A percentile compares a stretch with the other conserved stretches of the same genome.
Conservation (phyloP, 2,329 filamentous ascomycete species). For the Arthrobotrys conoides region DNA sequence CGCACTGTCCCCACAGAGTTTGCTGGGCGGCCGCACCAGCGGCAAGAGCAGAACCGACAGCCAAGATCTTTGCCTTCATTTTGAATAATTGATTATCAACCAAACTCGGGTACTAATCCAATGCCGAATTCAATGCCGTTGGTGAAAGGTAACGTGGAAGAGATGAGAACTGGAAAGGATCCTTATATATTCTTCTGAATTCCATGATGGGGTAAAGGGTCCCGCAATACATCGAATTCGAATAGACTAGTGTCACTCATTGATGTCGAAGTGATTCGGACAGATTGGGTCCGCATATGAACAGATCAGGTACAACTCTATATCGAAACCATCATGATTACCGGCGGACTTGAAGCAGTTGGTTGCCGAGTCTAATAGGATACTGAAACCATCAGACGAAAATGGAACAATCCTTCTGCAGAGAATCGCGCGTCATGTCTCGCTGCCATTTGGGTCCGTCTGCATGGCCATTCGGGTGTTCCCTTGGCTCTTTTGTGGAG, state of each 20-base stretch:
- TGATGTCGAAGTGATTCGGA: conserved; percentile 24
- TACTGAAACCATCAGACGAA: conserved; percentile 23
- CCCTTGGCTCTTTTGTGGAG: conserved; percentile 39
- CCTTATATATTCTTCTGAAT: conserved; percentile 34
- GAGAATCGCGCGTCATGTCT: neutral
- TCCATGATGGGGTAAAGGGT: neutral
- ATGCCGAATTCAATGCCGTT: too few species aligned
- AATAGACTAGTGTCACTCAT: neutral
- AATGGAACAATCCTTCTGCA: conserved; percentile 10
- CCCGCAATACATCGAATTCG: neutral
- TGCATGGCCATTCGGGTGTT: conserved; percentile 27
- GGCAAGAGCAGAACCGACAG: conserved; percentile 48
- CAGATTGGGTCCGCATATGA: conserved; percentile 50
- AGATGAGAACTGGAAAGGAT: neutral
- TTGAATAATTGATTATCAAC: conserved; percentile 19
- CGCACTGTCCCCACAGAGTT: conserved; percentile 60
- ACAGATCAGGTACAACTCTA: conserved; percentile 1
- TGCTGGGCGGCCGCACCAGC: conserved; percentile 57
- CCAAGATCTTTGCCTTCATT: conserved; percentile 57
- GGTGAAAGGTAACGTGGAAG: conserved; percentile 9
- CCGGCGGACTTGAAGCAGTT: conserved; percentile 34
- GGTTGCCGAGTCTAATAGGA: conserved; percentile 4
- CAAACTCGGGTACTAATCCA: conserved; percentile 10
- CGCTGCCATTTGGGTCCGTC: conserved; percentile 6
- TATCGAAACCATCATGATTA: conserved; percentile 12